Evolutionary conservation across 495 filamentous ascomycete species (phyloP).

Genomic region (Trichoderma orchidacearum): DNA sequence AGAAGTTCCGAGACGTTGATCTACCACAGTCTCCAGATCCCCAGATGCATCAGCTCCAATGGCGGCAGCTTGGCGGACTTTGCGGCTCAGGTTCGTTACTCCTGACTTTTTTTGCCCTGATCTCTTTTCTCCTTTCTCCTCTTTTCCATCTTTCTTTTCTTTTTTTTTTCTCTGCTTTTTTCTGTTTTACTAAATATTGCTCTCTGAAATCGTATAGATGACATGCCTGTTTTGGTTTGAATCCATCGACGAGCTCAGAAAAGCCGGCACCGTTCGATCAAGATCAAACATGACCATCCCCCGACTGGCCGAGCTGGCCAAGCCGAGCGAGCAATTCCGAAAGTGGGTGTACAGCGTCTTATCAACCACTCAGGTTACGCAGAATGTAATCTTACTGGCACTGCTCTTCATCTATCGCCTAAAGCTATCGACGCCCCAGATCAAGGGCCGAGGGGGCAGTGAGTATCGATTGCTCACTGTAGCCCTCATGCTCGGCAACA

Average conservation of each 20-base stretch:
- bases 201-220: conserved; percentile 47
- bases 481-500: conserved; percentile 96
- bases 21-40: conserved; percentile 53
- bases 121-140: background rate
- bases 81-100: conserved; percentile 54
- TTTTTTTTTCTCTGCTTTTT: background rate
- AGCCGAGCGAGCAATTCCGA: conserved; percentile 65
- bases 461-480: conserved; percentile 93
- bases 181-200: background rate
- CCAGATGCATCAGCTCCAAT: conserved; percentile 55
- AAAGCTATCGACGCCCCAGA: conserved; percentile 75
- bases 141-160: background rate
- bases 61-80: conserved; percentile 69
- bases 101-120: background rate
- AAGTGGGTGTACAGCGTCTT: conserved; percentile 91
- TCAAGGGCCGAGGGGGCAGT: conserved; percentile 83
- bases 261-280: conserved; percentile 51
- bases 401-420: conserved; percentile 87
- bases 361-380: conserved; percentile 89
- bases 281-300: conserved; percentile 26
- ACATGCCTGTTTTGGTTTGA: conserved; percentile 99
- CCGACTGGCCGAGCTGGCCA: conserved; percentile 53
- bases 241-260: conserved; percentile 57
- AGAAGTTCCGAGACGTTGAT: conserved; percentile 33
- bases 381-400: conserved; percentile 87